Evolutionary conservation across 106 monocot species (phyloP), one percentile per base, ranked within the genome.

Genomic region (Allium fistulosum): DNA sequence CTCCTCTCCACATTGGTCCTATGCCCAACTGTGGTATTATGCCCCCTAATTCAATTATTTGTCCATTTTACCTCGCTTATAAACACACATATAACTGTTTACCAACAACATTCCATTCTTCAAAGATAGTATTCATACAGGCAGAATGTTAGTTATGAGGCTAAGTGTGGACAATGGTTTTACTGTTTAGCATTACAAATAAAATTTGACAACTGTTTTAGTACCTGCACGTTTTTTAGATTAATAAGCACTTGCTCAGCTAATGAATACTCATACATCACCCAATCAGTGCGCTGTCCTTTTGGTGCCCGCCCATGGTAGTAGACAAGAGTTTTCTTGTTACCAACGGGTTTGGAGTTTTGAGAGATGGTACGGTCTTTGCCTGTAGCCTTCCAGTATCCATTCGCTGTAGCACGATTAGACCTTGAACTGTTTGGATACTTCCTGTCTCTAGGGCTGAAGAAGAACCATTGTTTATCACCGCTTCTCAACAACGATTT

Each of bases 301-400:
- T 75, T 88, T 26, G 92, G 91, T 46, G 96, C 80, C 18, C 88
- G 85, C 7, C 96, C 96, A 13, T 79, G 70, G 80, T 96, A 84
- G 75, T 88, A 96, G 46, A 96, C 92, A 9, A 96, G 80, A 6
- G 96, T 96, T 49, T 96, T 96, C 76, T 96, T 96, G 78, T 80
- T 92, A 18, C 96, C 96, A 4, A 75, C 81, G 0, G 78, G 27
- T 57, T 74, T 79, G 22, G 86, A 82, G 51, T 74, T 69, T 11
- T 91, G 79, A 57, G 66, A 67, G 49, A 96, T 81, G 52, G 76
- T 59, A 17, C 96, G 79, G 73, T 96, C 96, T 71, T 89, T 96
- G 11, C 96, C 96, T 0, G 96, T 96, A 52, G 96, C 70, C 72
- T 96, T 96, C 96, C 96, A 96, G 67, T 92, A 96, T 17, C 96